Percentiles rank a stretch among this genome's conserved stretches.
Conservation (phyloP, 2,329 filamentous ascomycete genomes). For the Chrysoporthe cubensis region DNA sequence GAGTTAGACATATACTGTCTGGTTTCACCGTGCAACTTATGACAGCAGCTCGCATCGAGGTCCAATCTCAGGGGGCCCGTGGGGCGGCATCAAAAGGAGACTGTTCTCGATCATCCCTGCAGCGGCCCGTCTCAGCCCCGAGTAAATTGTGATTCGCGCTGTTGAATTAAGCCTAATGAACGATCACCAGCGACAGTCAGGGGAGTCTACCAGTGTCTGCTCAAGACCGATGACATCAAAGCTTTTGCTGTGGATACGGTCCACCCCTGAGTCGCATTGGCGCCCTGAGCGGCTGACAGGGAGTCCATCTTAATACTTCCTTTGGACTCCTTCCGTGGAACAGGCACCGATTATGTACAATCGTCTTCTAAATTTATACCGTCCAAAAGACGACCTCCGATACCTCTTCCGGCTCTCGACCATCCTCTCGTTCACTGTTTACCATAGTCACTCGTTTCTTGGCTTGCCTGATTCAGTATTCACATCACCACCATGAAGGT, state of each 20-base stretch:
- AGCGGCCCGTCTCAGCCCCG: neutral
- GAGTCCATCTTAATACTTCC: slow-evolving; percentile 5
- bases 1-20: neutral
- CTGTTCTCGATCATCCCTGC: neutral
- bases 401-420: neutral
- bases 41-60: neutral
- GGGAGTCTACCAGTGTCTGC: slow-evolving; percentile 1
- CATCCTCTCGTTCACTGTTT: slow-evolving; percentile 1
- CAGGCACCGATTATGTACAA: neutral
- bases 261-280: slow-evolving; percentile 11
- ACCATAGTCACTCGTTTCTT: slow-evolving; percentile 13
- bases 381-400: neutral
- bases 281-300: neutral
- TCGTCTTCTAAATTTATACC: slow-evolving; percentile 1
- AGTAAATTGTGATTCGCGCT: slow-evolving; percentile 16
- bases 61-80: neutral
- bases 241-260: slow-evolving; percentile 8
- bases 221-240: slow-evolving; percentile 1
- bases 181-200: neutral
- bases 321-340: neutral
- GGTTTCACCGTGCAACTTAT: slow-evolving; percentile 1
- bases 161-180: slow-evolving; percentile 9
- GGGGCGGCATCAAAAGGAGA: neutral
- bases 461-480: neutral
- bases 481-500: slow-evolving; percentile 23